Evolutionary conservation across 805 yeast species (phyloP).

Genomic region (Kockiozyma suomiensis): DNA sequence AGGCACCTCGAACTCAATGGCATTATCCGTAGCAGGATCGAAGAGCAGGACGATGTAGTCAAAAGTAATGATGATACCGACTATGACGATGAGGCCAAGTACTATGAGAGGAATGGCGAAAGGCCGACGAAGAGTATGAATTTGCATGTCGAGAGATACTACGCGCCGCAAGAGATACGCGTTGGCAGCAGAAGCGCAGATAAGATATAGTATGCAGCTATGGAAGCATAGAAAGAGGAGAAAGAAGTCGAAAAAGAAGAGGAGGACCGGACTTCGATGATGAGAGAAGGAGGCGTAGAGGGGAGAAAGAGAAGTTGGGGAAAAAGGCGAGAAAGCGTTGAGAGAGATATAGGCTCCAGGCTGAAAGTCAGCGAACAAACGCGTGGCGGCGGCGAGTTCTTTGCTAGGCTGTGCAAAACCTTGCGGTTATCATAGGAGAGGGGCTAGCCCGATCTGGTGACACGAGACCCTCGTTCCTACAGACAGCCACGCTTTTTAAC

Average conservation of each 20-base stretch:
- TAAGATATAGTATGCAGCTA: no score
- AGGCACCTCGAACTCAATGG: conserved; percentile 29
- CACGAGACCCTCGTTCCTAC: not conserved
- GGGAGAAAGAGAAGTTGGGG: not conserved
- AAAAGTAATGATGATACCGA: conserved; percentile 28
- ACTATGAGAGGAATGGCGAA: conserved; percentile 24
- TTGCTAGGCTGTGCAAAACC: not conserved
- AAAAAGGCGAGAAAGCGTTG: no score
- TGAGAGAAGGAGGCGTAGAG: no score
- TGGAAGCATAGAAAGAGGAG: not conserved
- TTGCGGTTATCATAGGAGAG: not conserved
- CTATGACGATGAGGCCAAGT: conserved; percentile 26
- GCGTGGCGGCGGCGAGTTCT: conserved; percentile 1
- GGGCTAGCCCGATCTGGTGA: not conserved
- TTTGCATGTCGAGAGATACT: not conserved
- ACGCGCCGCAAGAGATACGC: not conserved
- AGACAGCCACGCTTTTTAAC: no score
- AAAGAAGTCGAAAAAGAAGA: not conserved
- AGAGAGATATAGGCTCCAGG: not conserved
- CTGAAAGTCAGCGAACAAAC: not conserved
- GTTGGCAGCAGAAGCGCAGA: no score
- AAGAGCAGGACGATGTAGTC: conserved; percentile 33
- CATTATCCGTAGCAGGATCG: conserved; percentile 33
- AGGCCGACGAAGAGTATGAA: conserved; percentile 22
- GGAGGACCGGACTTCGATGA: no score